Conservation (phyloP, 345 rosid species). For the Sisymbrium irio region DNA sequence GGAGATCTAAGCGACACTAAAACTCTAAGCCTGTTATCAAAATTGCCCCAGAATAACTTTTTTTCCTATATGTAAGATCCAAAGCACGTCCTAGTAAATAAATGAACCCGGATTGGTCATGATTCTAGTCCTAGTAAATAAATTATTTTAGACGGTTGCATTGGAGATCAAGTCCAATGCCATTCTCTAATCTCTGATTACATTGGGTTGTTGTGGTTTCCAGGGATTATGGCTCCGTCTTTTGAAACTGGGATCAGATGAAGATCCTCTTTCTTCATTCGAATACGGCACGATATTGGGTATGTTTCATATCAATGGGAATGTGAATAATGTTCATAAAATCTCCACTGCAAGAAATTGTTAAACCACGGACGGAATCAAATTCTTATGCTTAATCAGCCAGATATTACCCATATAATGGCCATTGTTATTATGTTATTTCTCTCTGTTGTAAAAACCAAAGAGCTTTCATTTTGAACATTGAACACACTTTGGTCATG, state of each 20-base stretch:
- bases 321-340: slow-evolving; percentile 11
- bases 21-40: not conserved
- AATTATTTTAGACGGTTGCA: not conserved
- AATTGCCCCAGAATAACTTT: not conserved
- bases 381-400: slow-evolving; percentile 7
- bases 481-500: slow-evolving; percentile 34
- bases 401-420: not conserved
- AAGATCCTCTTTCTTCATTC: slow-evolving; percentile 98
- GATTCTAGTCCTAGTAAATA: slow-evolving; percentile 3
- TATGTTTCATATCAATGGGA: slow-evolving; percentile 38
- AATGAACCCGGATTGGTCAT: not conserved
- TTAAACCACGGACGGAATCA: slow-evolving; percentile 3
- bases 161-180: slow-evolving; percentile 4
- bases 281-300: slow-evolving; percentile 98
- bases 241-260: slow-evolving; percentile 79
- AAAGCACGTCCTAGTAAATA: too few species aligned
- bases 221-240: slow-evolving; percentile 98
- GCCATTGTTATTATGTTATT: slow-evolving; percentile 9
- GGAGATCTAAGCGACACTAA: not conserved
- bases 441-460: slow-evolving; percentile 7
- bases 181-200: slow-evolving; percentile 13
- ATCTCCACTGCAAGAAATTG: not conserved
- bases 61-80: not conserved
- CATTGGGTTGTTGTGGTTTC: slow-evolving; percentile 23
- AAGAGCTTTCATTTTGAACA: slow-evolving; percentile 19